Evolutionary conservation across 2,329 filamentous ascomycete genomes (phyloP), one percentile per base, ranked within the genome.

Genomic region (Fusarium pseudonygamai): DNA sequence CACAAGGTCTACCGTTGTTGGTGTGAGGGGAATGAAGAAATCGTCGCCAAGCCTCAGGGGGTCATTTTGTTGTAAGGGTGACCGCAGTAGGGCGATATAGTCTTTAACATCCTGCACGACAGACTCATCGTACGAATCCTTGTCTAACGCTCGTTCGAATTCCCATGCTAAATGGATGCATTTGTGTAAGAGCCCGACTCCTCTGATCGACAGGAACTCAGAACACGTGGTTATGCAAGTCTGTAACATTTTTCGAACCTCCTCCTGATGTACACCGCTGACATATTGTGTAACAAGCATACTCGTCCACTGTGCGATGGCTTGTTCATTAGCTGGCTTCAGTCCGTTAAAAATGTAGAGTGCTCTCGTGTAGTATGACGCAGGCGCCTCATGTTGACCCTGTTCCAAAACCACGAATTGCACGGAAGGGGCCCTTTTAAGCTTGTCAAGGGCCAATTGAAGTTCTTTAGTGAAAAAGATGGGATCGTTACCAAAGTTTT

Each of bases 391-490:
- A 59, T 86, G 82, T 53, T 84, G 85, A 2, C 83, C 82, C 76
- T 92, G 90, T 65, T 87, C 84, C 14, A 91, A 82, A 14, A 84
- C 80, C 57, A 87, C 77, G 11, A 92, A 78, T 69, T 89, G 88
- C 15, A 91, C 77, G 2, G 86, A 87, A 3, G 86, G 83, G 12
- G 88, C 83, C 64, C 81, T 86, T 69, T 85, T 88, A 62, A 92
- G 79, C 57, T 80, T 82, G 11, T 88, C 86, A 1, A 86, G 79
- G 4, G 81, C 81, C 11, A 83, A 30, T 58, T 88, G 85, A 18
- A 92, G 80, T 60, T 89, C 85, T 73, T 86, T 89, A 66, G 86
- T 87, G 75, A 87, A 89, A 4, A 77, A 73, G 5, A 88, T 72
- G 7, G 87, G 85, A 56, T 90, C 87, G 4, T 79, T 72, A 7